Base-by-base conservation (phyloP, 2,329 filamentous ascomycete species). In the Cadophora malorum region DNA sequence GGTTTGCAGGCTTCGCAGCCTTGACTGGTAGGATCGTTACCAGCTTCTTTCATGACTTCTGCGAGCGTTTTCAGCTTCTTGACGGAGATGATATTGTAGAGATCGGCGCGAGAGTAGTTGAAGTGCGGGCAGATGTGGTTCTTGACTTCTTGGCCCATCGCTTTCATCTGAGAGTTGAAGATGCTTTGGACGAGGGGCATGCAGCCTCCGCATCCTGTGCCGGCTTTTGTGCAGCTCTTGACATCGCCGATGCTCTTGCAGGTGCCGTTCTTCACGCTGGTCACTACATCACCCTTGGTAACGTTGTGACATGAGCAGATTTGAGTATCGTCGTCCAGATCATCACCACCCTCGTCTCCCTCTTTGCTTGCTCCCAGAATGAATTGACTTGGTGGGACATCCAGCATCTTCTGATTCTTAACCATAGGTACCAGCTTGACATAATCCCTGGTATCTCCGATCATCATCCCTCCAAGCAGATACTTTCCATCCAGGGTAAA, bases 291-390 rank as follows among this genome's bases (percentile, higher is more conserved):
- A 19, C 91, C 91, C 78, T 97, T 97, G 28, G 88, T 90, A 52
- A 97, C 94, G 77, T 97, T 97, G 82, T 97, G 94, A 74, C 94
- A 97, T 1, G 93, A 96, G 79, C 94, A 97, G 69, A 97, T 91
- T 77, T 97, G 94, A 0, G 92, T 92, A 76, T 96, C 92, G 74
- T 96, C 92, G 62, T 90, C 86, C 12, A 97, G 84, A 74, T 97
- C 93, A 72, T 92, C 92, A 0, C 84, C 89, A 33, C 86, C 87
- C 61, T 94, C 91, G 12, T 92, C 93, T 2, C 90, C 91, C 0
- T 88, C 88, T 72, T 90, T 92, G 72, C 88, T 87, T 0, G 90
- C 88, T 0, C 94, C 94, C 1, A 97, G 82, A 70, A 97, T 97
- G 66, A 97, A 89, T 77, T 97, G 89, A 60, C 90, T 88, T 0